These are phyloP conservation scores for Camellia granthamiana DNA, from an alignment of 148 eudicot species.

Conservation along the genomic window DNA sequence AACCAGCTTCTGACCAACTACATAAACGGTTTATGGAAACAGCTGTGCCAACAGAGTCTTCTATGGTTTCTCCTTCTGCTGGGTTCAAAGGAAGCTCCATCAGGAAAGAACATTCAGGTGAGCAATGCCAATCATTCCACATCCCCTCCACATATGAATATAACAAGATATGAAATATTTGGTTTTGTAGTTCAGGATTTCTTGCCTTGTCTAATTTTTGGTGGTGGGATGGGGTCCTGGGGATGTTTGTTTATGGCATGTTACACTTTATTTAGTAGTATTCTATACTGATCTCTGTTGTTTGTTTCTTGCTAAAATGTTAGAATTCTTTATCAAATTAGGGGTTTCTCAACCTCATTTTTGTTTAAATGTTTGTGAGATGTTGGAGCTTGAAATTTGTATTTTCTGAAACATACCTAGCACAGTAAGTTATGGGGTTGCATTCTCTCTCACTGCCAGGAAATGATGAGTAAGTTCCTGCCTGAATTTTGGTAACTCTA, in stretches of 20 bases:
- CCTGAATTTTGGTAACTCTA: background rate
- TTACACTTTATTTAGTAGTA: background rate
- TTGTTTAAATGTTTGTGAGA: too few relatives aligned
- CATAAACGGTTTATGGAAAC: slow-evolving; percentile 7
- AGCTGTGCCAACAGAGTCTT: slow-evolving; percentile 7
- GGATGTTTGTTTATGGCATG: background rate
- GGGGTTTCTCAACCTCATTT: background rate
- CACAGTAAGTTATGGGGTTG: background rate
- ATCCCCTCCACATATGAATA: background rate
- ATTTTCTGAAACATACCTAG: background rate
- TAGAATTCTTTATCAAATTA: background rate
- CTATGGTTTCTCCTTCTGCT: slow-evolving; percentile 1
- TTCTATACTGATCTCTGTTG: background rate
- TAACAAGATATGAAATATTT: background rate
- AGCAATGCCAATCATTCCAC: slow-evolving; percentile 3
- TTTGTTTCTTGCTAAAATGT: background rate
- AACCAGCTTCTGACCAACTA: slow-evolving; percentile 8
- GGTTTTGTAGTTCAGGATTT: too few relatives aligned
- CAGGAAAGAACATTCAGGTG: slow-evolving; percentile 25
- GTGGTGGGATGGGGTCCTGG: background rate
- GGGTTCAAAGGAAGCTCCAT: slow-evolving; percentile 13
- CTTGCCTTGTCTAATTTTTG: background rate
- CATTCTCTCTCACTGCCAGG: background rate
- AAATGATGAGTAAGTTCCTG: slow-evolving; percentile 2
- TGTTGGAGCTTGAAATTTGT: background rate